Percentiles rank a stretch among this genome's conserved stretches.
These are phyloP conservation scores for Sporobolomyces pararoseus DNA, from an alignment of 768 basidiomycete genomes.

Conservation along the genomic window DNA sequence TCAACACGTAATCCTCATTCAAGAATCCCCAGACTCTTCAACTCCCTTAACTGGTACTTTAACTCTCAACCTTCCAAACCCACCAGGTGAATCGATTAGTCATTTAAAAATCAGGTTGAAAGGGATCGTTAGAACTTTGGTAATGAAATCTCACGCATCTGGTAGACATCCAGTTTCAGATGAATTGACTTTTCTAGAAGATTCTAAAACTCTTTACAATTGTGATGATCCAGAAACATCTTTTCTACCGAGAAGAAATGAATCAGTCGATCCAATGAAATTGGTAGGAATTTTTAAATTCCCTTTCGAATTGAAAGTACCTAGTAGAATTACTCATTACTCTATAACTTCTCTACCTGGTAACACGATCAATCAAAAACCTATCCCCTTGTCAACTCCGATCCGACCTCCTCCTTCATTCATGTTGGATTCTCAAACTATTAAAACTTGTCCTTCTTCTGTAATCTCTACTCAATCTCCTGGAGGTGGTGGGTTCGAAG, in stretches of 20 bases:
- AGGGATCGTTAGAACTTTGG: conserved; percentile 34
- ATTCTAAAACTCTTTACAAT: conserved; percentile 7
- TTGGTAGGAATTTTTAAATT: conserved; percentile 28
- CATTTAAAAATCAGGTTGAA: conserved; percentile 33
- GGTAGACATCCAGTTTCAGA: conserved; percentile 27
- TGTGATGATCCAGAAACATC: neutral
- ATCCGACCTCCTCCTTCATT: conserved; percentile 32
- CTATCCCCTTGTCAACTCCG: neutral
- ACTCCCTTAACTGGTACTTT: conserved; percentile 2
- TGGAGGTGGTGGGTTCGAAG: conserved; percentile 21
- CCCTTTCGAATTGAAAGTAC: conserved; percentile 32
- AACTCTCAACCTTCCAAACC: neutral
- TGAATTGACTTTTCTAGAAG: conserved; percentile 30
- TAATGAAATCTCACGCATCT: conserved; percentile 22
- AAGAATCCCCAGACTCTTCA: conserved; percentile 16
- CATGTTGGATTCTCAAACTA: conserved; percentile 19
- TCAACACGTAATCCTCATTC: conserved; percentile 27
- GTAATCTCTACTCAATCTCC: neutral
- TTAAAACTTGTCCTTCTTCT: neutral
- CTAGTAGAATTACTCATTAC: conserved; percentile 9
- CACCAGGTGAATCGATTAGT: conserved; percentile 28
- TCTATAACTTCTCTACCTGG: neutral
- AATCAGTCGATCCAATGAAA: conserved; percentile 16
- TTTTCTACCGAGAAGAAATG: conserved; percentile 18
- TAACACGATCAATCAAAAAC: neutral